A percentile compares a stretch with the other conserved stretches of the same genome.
These are phyloP conservation scores for Astrothelium subdiscretum DNA, from an alignment of 495 filamentous ascomycete species.

Conservation along the genomic window DNA sequence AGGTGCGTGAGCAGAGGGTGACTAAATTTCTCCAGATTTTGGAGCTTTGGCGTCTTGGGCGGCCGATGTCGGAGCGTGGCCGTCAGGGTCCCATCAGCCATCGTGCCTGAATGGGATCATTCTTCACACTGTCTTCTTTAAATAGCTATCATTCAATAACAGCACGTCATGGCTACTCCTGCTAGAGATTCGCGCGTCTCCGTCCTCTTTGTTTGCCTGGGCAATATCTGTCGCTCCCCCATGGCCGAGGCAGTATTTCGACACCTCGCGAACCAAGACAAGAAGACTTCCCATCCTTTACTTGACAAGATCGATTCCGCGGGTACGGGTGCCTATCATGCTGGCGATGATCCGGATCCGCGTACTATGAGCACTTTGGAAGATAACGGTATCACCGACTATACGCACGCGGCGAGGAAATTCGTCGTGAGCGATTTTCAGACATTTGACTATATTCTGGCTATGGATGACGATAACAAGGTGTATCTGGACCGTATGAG, in stretches of 20 bases:
- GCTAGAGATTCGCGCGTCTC: slow-evolving; percentile 37
- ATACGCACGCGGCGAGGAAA: slow-evolving; percentile 66
- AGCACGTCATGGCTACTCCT: background rate
- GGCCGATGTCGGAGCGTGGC: background rate
- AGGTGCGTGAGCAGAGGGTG: background rate
- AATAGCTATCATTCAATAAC: background rate
- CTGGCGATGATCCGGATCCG: slow-evolving; percentile 58
- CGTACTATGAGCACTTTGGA: slow-evolving; percentile 76
- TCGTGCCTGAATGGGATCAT: background rate
- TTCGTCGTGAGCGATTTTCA: slow-evolving; percentile 59
- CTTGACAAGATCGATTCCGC: slow-evolving; percentile 73
- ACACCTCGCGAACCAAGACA: slow-evolving; percentile 44
- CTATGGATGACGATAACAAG: slow-evolving; percentile 86
- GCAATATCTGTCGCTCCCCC: slow-evolving; percentile 90
- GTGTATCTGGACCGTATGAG: slow-evolving; percentile 52
- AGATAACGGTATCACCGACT: slow-evolving; percentile 60
- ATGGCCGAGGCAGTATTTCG: slow-evolving; percentile 95
- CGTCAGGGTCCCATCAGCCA: background rate
- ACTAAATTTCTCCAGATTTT: slow-evolving; percentile 1
- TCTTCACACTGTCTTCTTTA: too few relatives aligned
- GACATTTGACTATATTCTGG: slow-evolving; percentile 83
- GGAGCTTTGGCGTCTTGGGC: background rate
- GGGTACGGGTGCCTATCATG: slow-evolving; percentile 80
- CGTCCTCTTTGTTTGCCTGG: slow-evolving; percentile 90
- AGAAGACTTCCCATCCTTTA: slow-evolving; percentile 39